Evolutionary conservation across 345 rosid genomes (phyloP).

Genomic region (Acer yangbiense): DNA sequence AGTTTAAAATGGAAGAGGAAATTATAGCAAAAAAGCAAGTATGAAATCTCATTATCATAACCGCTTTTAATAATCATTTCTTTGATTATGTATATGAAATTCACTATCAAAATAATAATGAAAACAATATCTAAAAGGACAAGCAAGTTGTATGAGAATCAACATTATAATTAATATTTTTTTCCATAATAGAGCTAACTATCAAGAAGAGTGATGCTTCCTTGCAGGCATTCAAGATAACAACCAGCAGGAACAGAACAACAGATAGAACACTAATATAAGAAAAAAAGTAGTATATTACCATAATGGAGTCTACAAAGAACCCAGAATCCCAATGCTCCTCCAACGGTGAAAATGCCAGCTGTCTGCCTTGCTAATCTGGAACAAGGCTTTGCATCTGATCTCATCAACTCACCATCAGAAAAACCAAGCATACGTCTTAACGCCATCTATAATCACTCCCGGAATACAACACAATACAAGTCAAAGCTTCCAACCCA

Average conservation of each 20-base stretch:
- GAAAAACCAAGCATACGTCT: slow-evolving; percentile 69
- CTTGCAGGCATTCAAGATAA: no score
- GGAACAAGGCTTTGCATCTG: slow-evolving; percentile 81
- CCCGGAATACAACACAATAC: not conserved
- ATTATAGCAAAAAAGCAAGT: not conserved
- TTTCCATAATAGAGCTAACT: not conserved
- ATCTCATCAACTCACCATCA: slow-evolving; percentile 80
- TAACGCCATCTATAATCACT: slow-evolving; percentile 51
- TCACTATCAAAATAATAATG: not conserved
- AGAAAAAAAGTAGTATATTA: slow-evolving; percentile 24
- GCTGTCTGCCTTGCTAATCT: slow-evolving; percentile 82
- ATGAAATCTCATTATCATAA: not conserved
- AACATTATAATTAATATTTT: not conserved
- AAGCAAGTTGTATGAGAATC: not conserved
- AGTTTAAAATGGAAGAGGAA: no score
- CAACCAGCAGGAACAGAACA: not conserved
- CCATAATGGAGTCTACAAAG: slow-evolving; percentile 84
- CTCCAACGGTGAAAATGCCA: slow-evolving; percentile 67
- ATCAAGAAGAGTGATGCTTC: not conserved
- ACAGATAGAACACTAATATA: not conserved
- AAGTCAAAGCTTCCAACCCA: not conserved
- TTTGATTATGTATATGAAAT: not conserved
- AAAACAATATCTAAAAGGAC: not conserved
- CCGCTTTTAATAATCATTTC: not conserved
- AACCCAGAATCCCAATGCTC: slow-evolving; percentile 86